Base-by-base conservation (phyloP, 495 filamentous ascomycete genomes). In the Trichoderma orchidacearum region DNA sequence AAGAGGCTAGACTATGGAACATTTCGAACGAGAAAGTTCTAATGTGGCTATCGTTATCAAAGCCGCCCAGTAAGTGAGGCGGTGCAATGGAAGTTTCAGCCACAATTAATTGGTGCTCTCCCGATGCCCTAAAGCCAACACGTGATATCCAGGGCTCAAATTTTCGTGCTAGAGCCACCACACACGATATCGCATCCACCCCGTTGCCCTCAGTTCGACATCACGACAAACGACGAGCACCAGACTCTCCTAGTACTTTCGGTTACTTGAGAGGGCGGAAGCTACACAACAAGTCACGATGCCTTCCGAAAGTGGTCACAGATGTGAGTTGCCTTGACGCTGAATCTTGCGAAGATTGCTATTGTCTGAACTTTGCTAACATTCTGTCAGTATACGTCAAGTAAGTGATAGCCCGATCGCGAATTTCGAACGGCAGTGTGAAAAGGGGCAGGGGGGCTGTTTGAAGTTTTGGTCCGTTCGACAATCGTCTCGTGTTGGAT, bases 291-390 rank as follows among this genome's bases (percentile, higher is more conserved):
- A 66, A n/a, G 75, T 75, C 83, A 87, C 79, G 72, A 90, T 90
- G 86, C 80, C 84, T 83, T 81, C 83, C 67, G 85, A 86, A 83
- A 74, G 84, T 65, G 86, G 86, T 78, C 85, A 90, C 80, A 81
- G 85, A 80, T 80, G 87, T 90, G 77, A 87, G 86, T 84, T 58
- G 30, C 34, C 31, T 53, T 30, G 56, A 36, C 58, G 27, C 21
- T 17, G 45, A 35, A 11, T 30, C 54, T 25, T 31, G 38, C 29
- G 3, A 56, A 30, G 2, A 45, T 23, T 53, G 18, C 34, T 34
- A 18, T 60, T 59, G n/a, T n/a, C n/a, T n/a, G 57, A 41, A 50
- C 53, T 55, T 28, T 62, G 62, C 72, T 68, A 70, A 73, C 61
- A 55, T 45, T 21, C 56, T 63, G 51, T 58, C 59, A 93, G 86